phyloP scores from a whole-genome alignment of 2,329 filamentous ascomycete genomes.

The Apiospora pterosperma region DNA sequence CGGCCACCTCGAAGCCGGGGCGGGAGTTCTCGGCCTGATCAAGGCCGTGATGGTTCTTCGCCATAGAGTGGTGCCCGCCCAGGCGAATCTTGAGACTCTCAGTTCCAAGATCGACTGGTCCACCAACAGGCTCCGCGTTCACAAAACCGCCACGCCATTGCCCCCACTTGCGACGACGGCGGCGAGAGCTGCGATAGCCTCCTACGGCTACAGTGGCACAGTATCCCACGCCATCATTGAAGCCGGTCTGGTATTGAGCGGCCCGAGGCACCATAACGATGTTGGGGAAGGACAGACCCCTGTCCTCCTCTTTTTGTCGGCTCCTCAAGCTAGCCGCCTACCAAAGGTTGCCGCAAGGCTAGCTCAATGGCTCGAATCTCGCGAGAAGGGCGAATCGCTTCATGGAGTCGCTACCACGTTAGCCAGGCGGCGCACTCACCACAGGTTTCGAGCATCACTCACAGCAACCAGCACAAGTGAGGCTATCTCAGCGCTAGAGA shows the following conservation, averaged over 20 bases:
- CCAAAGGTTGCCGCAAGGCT: neutral
- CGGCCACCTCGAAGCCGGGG: slow-evolving; percentile 27
- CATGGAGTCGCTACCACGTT: neutral
- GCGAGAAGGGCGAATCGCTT: neutral
- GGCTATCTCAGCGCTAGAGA: neutral
- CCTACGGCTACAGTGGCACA: slow-evolving; percentile 16
- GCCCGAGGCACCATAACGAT: neutral
- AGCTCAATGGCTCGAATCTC: neutral
- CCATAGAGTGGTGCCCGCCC: slow-evolving; percentile 24
- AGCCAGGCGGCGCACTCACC: slow-evolving; percentile 5
- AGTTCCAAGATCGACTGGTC: slow-evolving; percentile 30
- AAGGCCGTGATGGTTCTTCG: slow-evolving; percentile 27
- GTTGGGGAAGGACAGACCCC: neutral
- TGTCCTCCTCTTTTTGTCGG: neutral
- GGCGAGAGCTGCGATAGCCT: neutral
- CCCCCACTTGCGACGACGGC: slow-evolving; percentile 8
- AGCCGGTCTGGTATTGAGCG: neutral
- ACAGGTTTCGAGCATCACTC: slow-evolving; percentile 5
- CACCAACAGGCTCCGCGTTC: slow-evolving; percentile 17
- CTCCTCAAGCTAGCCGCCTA: slow-evolving; percentile 4
- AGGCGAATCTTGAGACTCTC: slow-evolving; percentile 29
- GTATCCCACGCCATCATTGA: slow-evolving; percentile 8
- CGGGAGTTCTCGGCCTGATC: slow-evolving; percentile 18
- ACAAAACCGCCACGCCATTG: slow-evolving; percentile 13
- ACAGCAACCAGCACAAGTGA: neutral